These are phyloP conservation scores for Bondarzewia mesenterica DNA, from an alignment of 1,284 basidiomycete species.

Conservation along the genomic window DNA sequence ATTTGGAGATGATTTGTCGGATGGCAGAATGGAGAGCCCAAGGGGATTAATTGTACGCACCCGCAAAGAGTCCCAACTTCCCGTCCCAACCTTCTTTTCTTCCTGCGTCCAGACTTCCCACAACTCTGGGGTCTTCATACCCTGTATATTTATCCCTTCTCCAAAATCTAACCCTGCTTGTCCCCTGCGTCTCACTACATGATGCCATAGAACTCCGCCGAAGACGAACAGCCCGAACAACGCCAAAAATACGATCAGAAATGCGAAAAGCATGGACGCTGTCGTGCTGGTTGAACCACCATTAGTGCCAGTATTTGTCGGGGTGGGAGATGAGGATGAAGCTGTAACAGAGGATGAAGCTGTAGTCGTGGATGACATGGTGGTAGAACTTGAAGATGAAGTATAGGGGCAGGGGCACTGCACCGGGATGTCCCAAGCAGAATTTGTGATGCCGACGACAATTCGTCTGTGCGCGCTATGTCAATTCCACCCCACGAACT, in stretches of 20 bases:
- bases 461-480: no score
- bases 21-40: not conserved
- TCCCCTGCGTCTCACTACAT: not conserved
- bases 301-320: not conserved
- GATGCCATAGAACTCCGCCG: conserved; percentile 7
- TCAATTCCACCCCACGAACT: no score
- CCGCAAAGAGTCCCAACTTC: conserved; percentile 6
- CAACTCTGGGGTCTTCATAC: not conserved
- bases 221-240: conserved; percentile 5
- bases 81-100: conserved; percentile 1
- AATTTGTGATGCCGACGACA: no score
- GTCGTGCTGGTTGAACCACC: not conserved
- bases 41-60: no score
- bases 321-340: not conserved
- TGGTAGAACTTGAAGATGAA: not conserved
- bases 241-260: conserved; percentile 5
- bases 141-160: not conserved
- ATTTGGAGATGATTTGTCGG: not conserved
- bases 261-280: not conserved
- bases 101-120: conserved; percentile 11
- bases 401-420: not conserved
- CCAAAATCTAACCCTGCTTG: not conserved
- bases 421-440: no score
- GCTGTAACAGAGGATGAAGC: not conserved
- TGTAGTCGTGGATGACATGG: conserved; percentile 4